Evolutionary conservation across 129 eudicot genomes (phyloP).

Genomic region (Ambrosia artemisiifolia): DNA sequence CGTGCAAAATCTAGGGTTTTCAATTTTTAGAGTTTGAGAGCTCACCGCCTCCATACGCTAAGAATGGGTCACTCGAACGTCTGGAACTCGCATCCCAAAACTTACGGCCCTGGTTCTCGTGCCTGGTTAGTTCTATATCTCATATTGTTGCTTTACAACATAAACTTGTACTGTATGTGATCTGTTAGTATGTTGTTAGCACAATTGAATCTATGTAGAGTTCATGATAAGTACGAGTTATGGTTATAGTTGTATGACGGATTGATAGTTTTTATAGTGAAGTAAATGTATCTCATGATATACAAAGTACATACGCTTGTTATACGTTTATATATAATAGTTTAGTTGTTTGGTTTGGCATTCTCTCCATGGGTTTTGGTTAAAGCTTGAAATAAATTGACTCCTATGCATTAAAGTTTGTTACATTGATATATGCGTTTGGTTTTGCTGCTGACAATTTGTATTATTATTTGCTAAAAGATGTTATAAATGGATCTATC

Average conservation of each 20-base stretch:
- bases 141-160: not conserved
- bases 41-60: constrained; percentile 7
- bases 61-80: constrained; percentile 60
- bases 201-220: not conserved
- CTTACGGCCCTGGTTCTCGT: constrained; percentile 63
- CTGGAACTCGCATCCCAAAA: constrained; percentile 60
- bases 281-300: no score
- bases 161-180: not conserved
- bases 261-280: no score
- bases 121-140: constrained; percentile 34
- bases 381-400: not conserved
- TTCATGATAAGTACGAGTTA: not conserved
- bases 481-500: no score
- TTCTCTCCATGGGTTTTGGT: no score
- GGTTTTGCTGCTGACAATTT: not conserved
- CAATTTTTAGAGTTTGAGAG: not conserved
- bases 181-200: no score
- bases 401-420: not conserved
- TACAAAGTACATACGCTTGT: no score
- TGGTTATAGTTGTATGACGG: not conserved
- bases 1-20: constrained; percentile 18
- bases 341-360: no score
- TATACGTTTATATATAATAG: no score
- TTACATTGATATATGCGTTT: not conserved
- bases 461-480: not conserved